phyloP scores from a whole-genome alignment of 2,329 filamentous ascomycete species.

The Aspergillus carbonarius region DNA sequence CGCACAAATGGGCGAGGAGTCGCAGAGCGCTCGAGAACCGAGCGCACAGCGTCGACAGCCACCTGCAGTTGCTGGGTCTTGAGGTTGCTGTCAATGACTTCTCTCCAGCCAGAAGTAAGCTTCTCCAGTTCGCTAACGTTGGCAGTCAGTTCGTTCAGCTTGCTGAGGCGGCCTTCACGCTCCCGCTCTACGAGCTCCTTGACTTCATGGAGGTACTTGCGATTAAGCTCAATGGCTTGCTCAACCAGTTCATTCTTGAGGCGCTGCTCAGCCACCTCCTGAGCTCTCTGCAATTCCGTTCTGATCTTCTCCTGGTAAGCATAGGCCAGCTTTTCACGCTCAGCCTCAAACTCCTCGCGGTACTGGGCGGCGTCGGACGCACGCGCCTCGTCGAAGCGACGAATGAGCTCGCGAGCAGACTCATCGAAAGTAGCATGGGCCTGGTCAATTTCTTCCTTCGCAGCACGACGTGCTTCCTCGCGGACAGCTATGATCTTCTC shows the following conservation, averaged over 20 bases:
- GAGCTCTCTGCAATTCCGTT: slow-evolving; percentile 74
- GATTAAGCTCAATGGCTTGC: slow-evolving; percentile 86
- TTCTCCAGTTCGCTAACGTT: slow-evolving; percentile 81
- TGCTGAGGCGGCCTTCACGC: slow-evolving; percentile 80
- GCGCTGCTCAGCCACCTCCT: slow-evolving; percentile 77
- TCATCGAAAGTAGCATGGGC: slow-evolving; percentile 77
- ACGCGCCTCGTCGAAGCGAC: slow-evolving; percentile 82
- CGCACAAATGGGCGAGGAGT: slow-evolving; percentile 82
- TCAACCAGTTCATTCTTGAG: slow-evolving; percentile 83
- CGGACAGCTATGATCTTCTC: slow-evolving; percentile 74
- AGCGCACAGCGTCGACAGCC: slow-evolving; percentile 87
- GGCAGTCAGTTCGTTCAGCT: slow-evolving; percentile 74
- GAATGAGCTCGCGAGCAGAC: slow-evolving; percentile 82
- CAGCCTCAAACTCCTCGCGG: slow-evolving; percentile 83
- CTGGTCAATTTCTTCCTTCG: slow-evolving; percentile 71
- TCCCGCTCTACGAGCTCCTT: slow-evolving; percentile 82
- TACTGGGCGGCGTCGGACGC: slow-evolving; percentile 75
- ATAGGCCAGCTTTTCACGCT: slow-evolving; percentile 75
- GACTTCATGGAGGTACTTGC: slow-evolving; percentile 76
- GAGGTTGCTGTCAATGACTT: slow-evolving; percentile 84
- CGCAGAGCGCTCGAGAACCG: slow-evolving; percentile 72
- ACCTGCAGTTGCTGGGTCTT: slow-evolving; percentile 96
- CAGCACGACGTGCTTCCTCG: slow-evolving; percentile 65
- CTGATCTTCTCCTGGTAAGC: slow-evolving; percentile 78
- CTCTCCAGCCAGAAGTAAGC: slow-evolving; percentile 85